Evolutionary conservation across 768 basidiomycete genomes (phyloP).

Genomic region (Brasilioporus rufonigricans): DNA sequence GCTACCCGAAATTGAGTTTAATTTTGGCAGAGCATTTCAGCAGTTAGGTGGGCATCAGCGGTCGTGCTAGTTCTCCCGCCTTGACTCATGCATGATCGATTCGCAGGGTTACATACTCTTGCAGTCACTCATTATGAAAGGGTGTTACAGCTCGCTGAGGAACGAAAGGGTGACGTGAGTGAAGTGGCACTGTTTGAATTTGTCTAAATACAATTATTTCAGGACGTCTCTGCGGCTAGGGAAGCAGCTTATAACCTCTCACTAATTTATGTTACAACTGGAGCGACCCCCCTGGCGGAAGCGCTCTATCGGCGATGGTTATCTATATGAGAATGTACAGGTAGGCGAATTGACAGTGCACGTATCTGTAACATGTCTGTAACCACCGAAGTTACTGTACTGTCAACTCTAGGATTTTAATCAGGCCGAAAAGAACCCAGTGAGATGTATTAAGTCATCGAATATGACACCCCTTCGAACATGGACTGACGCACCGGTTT

Average conservation of each 20-base stretch:
- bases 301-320: conserved; percentile 76
- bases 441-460: neutral
- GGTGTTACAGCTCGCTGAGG: conserved; percentile 63
- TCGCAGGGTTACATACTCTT: conserved; percentile 70
- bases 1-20: conserved; percentile 83
- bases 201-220: neutral
- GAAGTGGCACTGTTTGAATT: no score
- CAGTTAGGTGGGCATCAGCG: conserved; percentile 1
- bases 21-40: conserved; percentile 85
- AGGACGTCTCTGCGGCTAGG: conserved; percentile 11
- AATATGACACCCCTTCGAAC: neutral
- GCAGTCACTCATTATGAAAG: conserved; percentile 84
- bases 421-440: neutral
- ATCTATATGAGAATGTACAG: conserved; percentile 50
- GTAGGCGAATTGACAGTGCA: neutral
- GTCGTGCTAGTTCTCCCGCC: neutral
- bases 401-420: neutral
- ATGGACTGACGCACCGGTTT: conserved; percentile 2
- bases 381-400: neutral
- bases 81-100: neutral
- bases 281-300: conserved; percentile 68
- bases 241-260: conserved; percentile 56
- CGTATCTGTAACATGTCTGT: neutral
- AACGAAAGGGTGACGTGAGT: conserved; percentile 3
- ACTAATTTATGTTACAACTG: conserved; percentile 76